phyloP scores from a whole-genome alignment of 495 filamentous ascomycete species.

The Friedmanniomyces simplex region DNA sequence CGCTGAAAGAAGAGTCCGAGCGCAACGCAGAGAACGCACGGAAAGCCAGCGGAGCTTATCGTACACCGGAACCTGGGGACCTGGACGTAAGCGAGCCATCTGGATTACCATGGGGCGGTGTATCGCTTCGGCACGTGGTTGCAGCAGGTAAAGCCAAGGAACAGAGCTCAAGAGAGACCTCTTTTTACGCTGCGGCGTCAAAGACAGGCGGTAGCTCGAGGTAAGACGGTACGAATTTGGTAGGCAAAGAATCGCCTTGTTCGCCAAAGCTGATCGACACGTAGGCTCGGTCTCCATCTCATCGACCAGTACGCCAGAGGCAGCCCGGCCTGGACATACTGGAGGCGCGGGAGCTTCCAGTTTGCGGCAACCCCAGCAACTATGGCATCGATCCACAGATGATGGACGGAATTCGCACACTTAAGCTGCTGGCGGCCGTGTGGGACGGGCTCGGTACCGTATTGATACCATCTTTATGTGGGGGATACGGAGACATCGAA shows the following conservation, averaged over 20 bases:
- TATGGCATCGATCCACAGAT: neutral
- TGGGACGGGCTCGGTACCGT: no score
- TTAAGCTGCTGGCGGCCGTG: neutral
- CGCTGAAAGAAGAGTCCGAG: conserved; percentile 46
- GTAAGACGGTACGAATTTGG: conserved; percentile 25
- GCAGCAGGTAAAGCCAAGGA: conserved; percentile 41
- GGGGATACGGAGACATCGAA: no score
- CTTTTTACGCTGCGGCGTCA: conserved; percentile 29
- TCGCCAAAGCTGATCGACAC: neutral
- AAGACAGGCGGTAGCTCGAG: conserved; percentile 27
- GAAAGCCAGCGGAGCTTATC: conserved; percentile 46
- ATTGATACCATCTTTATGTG: no score
- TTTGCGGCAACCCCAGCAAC: neutral
- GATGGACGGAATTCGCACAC: neutral
- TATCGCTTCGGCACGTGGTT: conserved; percentile 46
- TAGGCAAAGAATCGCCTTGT: neutral
- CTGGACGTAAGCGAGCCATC: conserved; percentile 42
- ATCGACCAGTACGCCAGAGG: conserved; percentile 30
- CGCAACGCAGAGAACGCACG: conserved; percentile 47
- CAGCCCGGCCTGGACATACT: conserved; percentile 18
- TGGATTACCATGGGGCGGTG: conserved; percentile 54
- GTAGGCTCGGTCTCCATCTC: conserved; percentile 28
- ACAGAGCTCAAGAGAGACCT: conserved; percentile 21
- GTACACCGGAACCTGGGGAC: conserved; percentile 42
- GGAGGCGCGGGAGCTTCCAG: neutral